A percentile compares a stretch with the other conserved stretches of the same genome.
Evolutionary conservation across 345 rosid genomes (phyloP).

Genomic region (Toxicodendron radicans): DNA sequence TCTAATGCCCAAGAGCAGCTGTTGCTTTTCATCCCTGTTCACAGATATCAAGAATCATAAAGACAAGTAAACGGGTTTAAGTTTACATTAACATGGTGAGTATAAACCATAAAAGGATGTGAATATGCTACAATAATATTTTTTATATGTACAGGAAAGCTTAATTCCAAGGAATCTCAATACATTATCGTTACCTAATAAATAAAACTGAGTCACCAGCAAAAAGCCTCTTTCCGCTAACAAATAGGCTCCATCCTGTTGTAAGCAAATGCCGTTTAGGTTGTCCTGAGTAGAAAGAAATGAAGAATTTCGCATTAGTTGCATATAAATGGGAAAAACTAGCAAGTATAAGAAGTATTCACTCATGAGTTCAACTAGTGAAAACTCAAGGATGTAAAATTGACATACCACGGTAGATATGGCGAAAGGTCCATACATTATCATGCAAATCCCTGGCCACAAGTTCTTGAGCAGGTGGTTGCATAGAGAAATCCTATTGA

Average conservation of each 20-base stretch:
- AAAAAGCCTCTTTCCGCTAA: conserved; percentile 78
- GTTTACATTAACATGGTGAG: background rate
- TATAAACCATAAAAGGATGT: background rate
- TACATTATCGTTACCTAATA: conserved; percentile 51
- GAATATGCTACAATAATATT: background rate
- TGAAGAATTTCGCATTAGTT: conserved; percentile 12
- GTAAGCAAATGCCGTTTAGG: conserved; percentile 92
- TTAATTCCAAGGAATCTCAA: conserved; percentile 9
- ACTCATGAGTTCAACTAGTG: background rate
- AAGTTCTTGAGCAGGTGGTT: conserved; percentile 94
- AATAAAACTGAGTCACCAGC: conserved; percentile 88
- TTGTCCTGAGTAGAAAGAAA: conserved; percentile 55
- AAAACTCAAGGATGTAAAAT: conserved; percentile 4
- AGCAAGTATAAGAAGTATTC: background rate
- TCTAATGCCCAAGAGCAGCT: conserved; percentile 78
- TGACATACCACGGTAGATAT: conserved; percentile 83
- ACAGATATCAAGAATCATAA: conserved; percentile 11
- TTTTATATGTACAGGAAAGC: background rate
- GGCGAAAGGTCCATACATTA: conserved; percentile 81
- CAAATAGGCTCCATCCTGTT: conserved; percentile 91
- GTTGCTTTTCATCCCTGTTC: conserved; percentile 86
- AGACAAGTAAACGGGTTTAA: background rate
- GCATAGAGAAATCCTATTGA: conserved; percentile 83
- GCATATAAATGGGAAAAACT: conserved; percentile 5
- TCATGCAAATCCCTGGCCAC: conserved; percentile 93